These are phyloP conservation scores for Kwoniella newhampshirensis DNA, from an alignment of 768 basidiomycete genomes.

Conservation along the genomic window DNA sequence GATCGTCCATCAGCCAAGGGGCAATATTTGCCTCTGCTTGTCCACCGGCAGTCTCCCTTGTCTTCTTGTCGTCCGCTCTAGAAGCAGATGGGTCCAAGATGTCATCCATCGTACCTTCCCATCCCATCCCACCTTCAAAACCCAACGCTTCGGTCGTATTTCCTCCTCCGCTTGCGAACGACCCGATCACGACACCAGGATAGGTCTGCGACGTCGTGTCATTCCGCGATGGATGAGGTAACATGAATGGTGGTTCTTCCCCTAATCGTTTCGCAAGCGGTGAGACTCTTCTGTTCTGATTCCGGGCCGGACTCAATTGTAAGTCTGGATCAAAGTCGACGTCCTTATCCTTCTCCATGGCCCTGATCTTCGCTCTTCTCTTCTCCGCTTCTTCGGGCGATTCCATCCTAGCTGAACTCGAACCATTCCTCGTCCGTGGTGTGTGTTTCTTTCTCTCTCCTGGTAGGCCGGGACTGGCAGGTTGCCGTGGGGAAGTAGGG, in stretches of 20 bases:
- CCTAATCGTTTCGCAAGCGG: conserved; percentile 34
- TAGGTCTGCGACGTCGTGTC: conserved; percentile 27
- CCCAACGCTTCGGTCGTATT: conserved; percentile 2
- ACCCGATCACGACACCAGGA: conserved; percentile 41
- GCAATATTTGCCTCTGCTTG: conserved; percentile 47
- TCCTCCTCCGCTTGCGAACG: conserved; percentile 24
- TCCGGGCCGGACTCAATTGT: neutral
- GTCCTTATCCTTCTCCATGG: conserved; percentile 6
- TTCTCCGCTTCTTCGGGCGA: conserved; percentile 12
- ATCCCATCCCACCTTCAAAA: conserved; percentile 28
- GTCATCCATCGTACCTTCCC: conserved; percentile 40
- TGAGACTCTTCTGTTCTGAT: conserved; percentile 11
- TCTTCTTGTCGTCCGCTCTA: conserved; percentile 12
- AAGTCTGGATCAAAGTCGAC: conserved; percentile 1
- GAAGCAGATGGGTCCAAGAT: conserved; percentile 34
- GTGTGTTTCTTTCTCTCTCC: conserved; percentile 10
- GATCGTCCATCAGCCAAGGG: conserved; percentile 51
- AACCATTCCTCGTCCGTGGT: conserved; percentile 12
- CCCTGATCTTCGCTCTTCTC: conserved; percentile 5
- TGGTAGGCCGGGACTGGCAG: neutral
- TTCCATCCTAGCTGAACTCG: conserved; percentile 15
- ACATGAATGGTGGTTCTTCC: conserved; percentile 38
- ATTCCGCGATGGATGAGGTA: conserved; percentile 23
- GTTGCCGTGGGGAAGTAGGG: neutral
- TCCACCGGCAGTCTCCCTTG: conserved; percentile 21